Base-by-base conservation (phyloP, 768 basidiomycete species). In the Boletus coccyginus region DNA sequence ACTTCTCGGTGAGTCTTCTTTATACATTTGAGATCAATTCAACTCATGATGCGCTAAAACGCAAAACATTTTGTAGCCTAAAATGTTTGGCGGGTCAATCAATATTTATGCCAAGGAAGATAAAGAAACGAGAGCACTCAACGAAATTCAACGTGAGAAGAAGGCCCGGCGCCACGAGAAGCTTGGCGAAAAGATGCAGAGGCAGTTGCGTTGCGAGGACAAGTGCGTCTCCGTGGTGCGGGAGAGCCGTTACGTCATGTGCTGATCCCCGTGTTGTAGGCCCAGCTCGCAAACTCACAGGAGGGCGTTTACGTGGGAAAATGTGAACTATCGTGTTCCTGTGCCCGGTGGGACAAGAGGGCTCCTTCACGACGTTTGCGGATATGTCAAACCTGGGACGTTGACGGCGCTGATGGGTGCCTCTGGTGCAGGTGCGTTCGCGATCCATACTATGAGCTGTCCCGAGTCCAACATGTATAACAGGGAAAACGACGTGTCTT, bases 371-470 rank as follows among this genome's bases (percentile, higher is more conserved):
- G 84, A 91, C 60, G 83, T 94, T 17, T 81, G 78, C 58, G 92
- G 92, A 0, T 93, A 85, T 65, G 88, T 92, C 42, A 87, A 87
- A 62, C 93, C 93, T 11, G 93, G 92, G 3, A 91, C 86, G n/a
- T 70, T 94, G 58, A 93, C 92, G 0, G 93, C 92, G 1, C 78
- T 95, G 11, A 92, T 95, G 91, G 92, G 92, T 57, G 87, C 87
- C 14, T 87, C 85, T 56, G 90, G 90, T 50, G 89, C 89, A 42
- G 87, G 86, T 73, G 66, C 63, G 74, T 75, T 47, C 59, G 55
- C 31, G 32, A 7, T 27, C 9, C 64, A 67, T 43, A 65, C 24
- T 17, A 44, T 17, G 3, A 21, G 31, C 17, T 41, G 17, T 38
- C 3, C 16, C n/a, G 7, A 45, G n/a, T 42, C 9, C 6, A 19